Conservation (phyloP, 345 rosid genomes). For the Capsella bursapastoris region DNA sequence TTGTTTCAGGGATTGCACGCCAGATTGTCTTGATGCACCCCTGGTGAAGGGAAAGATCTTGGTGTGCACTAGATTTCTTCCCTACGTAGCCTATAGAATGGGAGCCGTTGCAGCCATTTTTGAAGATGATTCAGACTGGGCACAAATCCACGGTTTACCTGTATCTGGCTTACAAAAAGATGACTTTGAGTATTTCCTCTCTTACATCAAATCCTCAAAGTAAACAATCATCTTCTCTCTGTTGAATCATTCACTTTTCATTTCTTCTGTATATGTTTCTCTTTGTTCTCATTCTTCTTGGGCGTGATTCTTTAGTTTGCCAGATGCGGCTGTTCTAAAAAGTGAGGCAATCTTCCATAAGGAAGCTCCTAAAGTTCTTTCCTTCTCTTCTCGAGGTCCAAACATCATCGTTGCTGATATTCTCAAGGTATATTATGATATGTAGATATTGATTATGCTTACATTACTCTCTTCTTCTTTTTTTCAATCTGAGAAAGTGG, state of each 20-base stretch:
- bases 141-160: slow-evolving; percentile 31
- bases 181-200: slow-evolving; percentile 6
- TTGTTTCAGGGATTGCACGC: slow-evolving; percentile 28
- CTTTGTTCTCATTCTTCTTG: background rate
- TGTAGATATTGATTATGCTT: background rate
- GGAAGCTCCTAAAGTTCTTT: slow-evolving; percentile 36
- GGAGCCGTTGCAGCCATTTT: slow-evolving; percentile 45
- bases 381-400: slow-evolving; percentile 49
- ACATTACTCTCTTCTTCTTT: background rate
- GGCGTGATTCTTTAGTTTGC: slow-evolving; percentile 5
- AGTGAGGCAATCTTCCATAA: slow-evolving; percentile 31
- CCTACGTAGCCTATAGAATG: slow-evolving; percentile 20
- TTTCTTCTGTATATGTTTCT: background rate
- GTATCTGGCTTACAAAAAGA: slow-evolving; percentile 8
- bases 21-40: slow-evolving; percentile 27
- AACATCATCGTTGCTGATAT: slow-evolving; percentile 27
- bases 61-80: background rate
- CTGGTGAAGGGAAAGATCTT: slow-evolving; percentile 43
- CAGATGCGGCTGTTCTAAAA: slow-evolving; percentile 33
- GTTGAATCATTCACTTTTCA: background rate
- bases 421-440: slow-evolving; percentile 28
- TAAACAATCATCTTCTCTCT: slow-evolving; percentile 17
- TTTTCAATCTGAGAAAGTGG: background rate
- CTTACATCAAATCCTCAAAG: slow-evolving; percentile 39
- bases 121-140: slow-evolving; percentile 7